Conservation (phyloP, 495 filamentous ascomycete genomes). For the Podospora pseudopauciseta region DNA sequence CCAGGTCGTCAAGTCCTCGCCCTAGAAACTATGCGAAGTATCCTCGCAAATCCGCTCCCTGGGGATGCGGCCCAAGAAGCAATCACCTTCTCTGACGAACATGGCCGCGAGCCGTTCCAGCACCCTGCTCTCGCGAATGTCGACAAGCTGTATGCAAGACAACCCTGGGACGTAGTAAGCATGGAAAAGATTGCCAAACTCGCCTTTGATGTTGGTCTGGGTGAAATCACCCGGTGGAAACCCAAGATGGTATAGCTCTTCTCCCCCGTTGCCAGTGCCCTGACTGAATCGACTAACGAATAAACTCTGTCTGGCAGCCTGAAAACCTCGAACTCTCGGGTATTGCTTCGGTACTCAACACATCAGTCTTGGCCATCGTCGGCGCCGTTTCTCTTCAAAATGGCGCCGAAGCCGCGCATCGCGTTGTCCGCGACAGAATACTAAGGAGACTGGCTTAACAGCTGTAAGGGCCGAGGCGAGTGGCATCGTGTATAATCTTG, state of each 20-base stretch:
- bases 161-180: slow-evolving; percentile 53
- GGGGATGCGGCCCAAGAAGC: slow-evolving; percentile 1
- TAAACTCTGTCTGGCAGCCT: slow-evolving; percentile 46
- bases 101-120: slow-evolving; percentile 61
- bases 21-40: slow-evolving; percentile 68
- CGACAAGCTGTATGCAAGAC: slow-evolving; percentile 57
- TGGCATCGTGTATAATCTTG: slow-evolving; percentile 29
- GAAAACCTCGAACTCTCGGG: slow-evolving; percentile 69
- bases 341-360: slow-evolving; percentile 63
- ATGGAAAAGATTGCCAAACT: slow-evolving; percentile 61
- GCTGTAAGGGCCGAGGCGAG: slow-evolving; percentile 8
- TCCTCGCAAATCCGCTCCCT: slow-evolving; percentile 49
- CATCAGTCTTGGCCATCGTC: slow-evolving; percentile 77
- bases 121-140: slow-evolving; percentile 72
- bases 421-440: slow-evolving; percentile 72
- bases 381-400: slow-evolving; percentile 84
- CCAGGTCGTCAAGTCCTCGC: slow-evolving; percentile 77
- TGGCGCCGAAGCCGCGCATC: slow-evolving; percentile 73
- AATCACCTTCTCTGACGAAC: slow-evolving; percentile 37
- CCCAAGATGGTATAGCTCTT: slow-evolving; percentile 65
- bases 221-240: slow-evolving; percentile 78
- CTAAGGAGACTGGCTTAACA: slow-evolving; percentile 43
- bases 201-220: slow-evolving; percentile 64
- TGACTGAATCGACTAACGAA: slow-evolving; percentile 10
- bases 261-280: background rate